These are phyloP conservation scores for Coemansia sp. DNA, from an alignment of 192 early-diverging fungal species.

Conservation along the genomic window DNA sequence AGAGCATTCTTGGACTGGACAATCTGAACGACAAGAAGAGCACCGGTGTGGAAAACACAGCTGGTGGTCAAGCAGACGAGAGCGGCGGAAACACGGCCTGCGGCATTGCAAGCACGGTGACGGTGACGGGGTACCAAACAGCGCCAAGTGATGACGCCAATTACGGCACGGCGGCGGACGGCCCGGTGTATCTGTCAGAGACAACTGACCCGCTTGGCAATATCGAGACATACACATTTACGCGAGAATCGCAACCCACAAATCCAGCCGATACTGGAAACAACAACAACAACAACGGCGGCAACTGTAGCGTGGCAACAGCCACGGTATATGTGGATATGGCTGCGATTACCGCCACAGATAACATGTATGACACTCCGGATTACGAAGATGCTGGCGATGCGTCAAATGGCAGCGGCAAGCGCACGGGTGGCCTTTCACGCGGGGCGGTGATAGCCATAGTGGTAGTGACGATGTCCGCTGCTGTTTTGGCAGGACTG, in stretches of 20 bases:
- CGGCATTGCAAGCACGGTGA: background rate
- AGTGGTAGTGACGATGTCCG: background rate
- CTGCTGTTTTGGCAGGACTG: background rate
- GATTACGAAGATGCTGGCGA: background rate
- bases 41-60: background rate
- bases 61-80: no score
- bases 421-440: background rate
- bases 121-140: background rate
- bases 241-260: background rate
- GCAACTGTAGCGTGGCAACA: background rate
- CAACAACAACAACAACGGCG: no score
- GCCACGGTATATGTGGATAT: no score
- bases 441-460: slow-evolving; percentile 5
- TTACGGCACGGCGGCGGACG: background rate
- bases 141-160: background rate
- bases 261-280: background rate
- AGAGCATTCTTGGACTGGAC: background rate
- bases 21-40: background rate
- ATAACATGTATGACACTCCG: background rate
- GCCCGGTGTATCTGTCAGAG: background rate
- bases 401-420: background rate
- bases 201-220: slow-evolving; percentile 4
- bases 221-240: background rate
- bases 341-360: background rate
- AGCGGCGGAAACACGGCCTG: background rate